A percentile compares a stretch with the other conserved stretches of the same genome.
phyloP scores from a whole-genome alignment of 805 yeast species.

The Isabelozyma pseudorhagii region DNA sequence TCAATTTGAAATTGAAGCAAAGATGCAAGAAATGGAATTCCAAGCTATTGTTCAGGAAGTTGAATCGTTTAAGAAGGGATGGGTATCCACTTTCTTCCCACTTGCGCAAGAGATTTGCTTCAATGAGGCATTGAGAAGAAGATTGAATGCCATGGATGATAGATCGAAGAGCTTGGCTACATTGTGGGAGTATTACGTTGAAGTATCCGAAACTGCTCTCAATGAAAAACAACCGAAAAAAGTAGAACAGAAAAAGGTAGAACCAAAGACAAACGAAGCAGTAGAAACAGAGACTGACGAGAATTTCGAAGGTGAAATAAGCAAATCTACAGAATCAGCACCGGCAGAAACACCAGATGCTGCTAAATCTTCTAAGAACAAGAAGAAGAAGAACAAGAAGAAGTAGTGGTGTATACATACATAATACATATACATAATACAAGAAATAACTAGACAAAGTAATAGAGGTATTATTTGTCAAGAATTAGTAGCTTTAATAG shows the following conservation, averaged over 20 bases:
- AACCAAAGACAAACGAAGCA: neutral
- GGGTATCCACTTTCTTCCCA: constrained; percentile 76
- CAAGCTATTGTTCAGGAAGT: constrained; percentile 75
- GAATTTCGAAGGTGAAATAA: neutral
- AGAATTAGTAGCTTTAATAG: too few relatives aligned
- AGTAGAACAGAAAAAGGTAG: neutral
- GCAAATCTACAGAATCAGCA: neutral
- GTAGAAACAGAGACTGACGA: neutral
- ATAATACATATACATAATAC: neutral
- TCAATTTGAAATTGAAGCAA: constrained; percentile 72
- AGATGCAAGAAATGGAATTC: constrained; percentile 78
- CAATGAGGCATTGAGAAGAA: constrained; percentile 85
- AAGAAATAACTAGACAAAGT: too few relatives aligned
- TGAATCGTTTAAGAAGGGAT: constrained; percentile 67
- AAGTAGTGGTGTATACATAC: neutral
- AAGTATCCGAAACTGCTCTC: constrained; percentile 8
- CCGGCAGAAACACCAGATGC: neutral
- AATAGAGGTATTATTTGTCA: too few relatives aligned
- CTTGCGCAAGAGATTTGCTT: constrained; percentile 86
- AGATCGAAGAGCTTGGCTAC: constrained; percentile 29
- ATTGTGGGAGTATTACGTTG: constrained; percentile 33
- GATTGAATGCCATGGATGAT: constrained; percentile 48
- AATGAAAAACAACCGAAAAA: constrained; percentile 1
- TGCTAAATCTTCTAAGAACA: constrained; percentile 2
- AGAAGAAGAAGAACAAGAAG: constrained; percentile 6